Conservation (phyloP, 192 early-diverging fungal genomes). For the Coemansia aciculifera region DNA sequence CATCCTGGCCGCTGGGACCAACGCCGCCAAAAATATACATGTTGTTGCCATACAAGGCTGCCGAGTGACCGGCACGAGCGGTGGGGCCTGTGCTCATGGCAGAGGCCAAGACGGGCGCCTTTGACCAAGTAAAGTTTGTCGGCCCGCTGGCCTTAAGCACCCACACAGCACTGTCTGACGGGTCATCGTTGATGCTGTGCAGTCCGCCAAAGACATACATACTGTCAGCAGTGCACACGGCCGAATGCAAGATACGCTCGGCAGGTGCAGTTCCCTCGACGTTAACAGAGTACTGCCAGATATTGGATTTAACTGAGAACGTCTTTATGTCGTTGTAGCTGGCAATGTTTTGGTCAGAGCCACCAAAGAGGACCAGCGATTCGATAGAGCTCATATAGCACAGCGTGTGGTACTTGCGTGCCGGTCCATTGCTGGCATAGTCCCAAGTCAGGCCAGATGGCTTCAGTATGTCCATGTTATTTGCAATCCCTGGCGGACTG, state of each 20-base stretch:
- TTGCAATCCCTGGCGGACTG: conserved; percentile 31
- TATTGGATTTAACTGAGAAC: conserved; percentile 51
- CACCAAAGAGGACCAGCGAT: conserved; percentile 66
- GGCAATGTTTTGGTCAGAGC: conserved; percentile 54
- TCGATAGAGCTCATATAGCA: conserved; percentile 61
- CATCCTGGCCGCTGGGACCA: conserved; percentile 58
- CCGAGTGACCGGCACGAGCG: conserved; percentile 65
- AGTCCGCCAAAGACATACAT: conserved; percentile 72
- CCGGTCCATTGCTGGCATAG: conserved; percentile 61
- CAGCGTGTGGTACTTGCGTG: conserved; percentile 56
- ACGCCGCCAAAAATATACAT: conserved; percentile 74
- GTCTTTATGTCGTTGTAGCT: conserved; percentile 58
- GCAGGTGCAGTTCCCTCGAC: conserved; percentile 53
- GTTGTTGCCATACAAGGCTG: conserved; percentile 57
- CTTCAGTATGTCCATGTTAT: conserved; percentile 54
- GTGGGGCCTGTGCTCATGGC: conserved; percentile 51
- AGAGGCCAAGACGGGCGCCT: conserved; percentile 38
- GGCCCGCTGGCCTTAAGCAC: conserved; percentile 32
- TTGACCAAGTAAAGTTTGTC: conserved; percentile 38
- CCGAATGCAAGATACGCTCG: conserved; percentile 65
- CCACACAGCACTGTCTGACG: conserved; percentile 59
- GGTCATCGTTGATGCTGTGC: conserved; percentile 30
- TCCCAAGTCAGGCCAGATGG: conserved; percentile 59
- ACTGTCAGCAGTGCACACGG: conserved; percentile 65
- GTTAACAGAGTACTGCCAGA: conserved; percentile 57